Evolutionary conservation across 805 yeast genomes (phyloP), one percentile per base, ranked within the genome.

Genomic region (Ogataea degrootiae): DNA sequence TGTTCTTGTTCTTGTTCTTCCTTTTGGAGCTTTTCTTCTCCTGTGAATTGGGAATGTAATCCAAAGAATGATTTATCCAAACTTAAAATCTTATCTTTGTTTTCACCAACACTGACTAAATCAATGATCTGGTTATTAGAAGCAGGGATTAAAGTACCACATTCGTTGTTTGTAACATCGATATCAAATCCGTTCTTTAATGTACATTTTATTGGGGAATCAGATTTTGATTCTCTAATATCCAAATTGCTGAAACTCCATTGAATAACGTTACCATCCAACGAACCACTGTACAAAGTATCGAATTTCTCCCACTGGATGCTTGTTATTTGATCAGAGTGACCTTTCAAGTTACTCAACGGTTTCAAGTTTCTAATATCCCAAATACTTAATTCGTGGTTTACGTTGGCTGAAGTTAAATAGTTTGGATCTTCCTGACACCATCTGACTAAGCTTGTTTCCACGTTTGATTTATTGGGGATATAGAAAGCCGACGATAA

Each of bases 231-330:
- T n/a, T 4, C 12, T 15, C 31, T 17, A 8, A 50, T 38, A 5
- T 45, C 43, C 23, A 54, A 7, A 6, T 47, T 49, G 4, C 50
- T 49, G 17, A 79, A 66, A 61, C 80, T 79, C 91, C 91, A 85
- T 49, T 80, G 80, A 11, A 82, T 70, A n/a, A 85, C 75, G 45
- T 73, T 76, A 4, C 90, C 90, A 57, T 85, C 89, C 42, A 70
- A 66, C 2, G 85, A 78, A 7, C 85, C 82, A 1, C 85, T 72
- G 56, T 79, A 77, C 31, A 84, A 51, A n/a, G 49, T 51, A 26
- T 50, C 39, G 19, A 53, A 46, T 15, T 54, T 49, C 3, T 72
- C 61, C 92, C 94, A 87, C 50, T 80, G 78, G 36, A 87, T 56
- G 21, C 80, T 66, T 7, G 80, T 76, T 15, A 87, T 70, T 34